Evolutionary conservation across 2,329 filamentous ascomycete species (phyloP), one percentile per base, ranked within the genome.

Genomic region (Xylariaceae sp.): DNA sequence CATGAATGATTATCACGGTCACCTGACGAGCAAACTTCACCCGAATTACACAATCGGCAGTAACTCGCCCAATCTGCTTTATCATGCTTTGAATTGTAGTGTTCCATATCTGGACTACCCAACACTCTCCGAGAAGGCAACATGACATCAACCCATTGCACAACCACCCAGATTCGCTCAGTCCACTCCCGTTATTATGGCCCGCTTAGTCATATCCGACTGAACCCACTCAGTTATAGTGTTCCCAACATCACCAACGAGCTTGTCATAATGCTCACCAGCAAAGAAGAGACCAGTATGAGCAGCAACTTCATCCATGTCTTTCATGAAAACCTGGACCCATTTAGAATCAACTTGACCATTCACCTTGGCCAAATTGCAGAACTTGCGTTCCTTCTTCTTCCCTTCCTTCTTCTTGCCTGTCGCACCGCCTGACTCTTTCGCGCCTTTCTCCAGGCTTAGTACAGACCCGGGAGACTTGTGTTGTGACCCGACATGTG

Each of bases 281-380:
- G 83, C 72, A 12, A 89, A 82, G 72, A 96, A 96, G 47, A 96
- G 73, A 0, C 88, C 86, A 56, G 89, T 93, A 67, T 96, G 91
- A 10, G 91, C 92, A 6, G 83, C 85, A 1, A 96, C 88, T 69
- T 96, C 89, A 65, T 96, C 91, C 55, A 94, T 84, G 47, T 84
- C 85, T 52, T 87, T 80, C 88, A 97, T 94, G 62, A 84, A 86
- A 2, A 96, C 81, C 42, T 86, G 78, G 1, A 91, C 74, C 91
- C 92, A 96, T 14, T 85, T 82, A 5, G 80, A 73, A 66, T 96
- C 90, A 41, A 77, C 73, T 54, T 76, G 73, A 6, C 83, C 84
- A 47, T 76, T 67, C 11, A 69, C 72, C 51, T 75, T 75, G 17
- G 75, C 90, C 3, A 93, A 71, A 60, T 85, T 83, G 71, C 90